Conservation (phyloP, 2,329 filamentous ascomycete species). For the Lomentospora prolificans region DNA sequence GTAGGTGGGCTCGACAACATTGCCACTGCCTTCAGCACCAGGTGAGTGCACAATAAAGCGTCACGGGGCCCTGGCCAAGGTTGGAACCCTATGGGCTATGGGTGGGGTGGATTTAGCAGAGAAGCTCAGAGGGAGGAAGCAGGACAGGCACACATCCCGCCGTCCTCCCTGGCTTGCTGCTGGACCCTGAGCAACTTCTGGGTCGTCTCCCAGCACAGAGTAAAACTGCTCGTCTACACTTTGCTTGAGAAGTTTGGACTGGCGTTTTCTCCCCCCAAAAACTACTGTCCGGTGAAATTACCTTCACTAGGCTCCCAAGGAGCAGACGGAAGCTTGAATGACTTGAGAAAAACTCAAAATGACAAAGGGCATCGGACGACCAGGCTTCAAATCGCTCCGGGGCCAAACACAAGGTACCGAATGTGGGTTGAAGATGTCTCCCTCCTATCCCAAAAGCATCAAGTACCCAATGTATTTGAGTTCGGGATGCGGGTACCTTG, state of each 20-base stretch:
- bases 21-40: background rate
- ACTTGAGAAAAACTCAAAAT: background rate
- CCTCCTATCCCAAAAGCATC: background rate
- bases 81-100: background rate
- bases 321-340: background rate
- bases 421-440: background rate
- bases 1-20: no score
- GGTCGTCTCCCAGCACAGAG: background rate
- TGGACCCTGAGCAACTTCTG: background rate
- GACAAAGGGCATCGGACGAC: background rate
- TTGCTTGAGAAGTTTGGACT: background rate
- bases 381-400: background rate
- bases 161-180: background rate
- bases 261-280: background rate
- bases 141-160: background rate
- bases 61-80: background rate
- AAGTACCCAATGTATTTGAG: background rate
- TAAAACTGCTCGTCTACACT: background rate
- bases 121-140: background rate
- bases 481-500: background rate
- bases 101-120: background rate
- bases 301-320: background rate
- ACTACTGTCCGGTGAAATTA: background rate
- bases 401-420: background rate
- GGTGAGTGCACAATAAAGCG: background rate